Evolutionary conservation across 2,329 filamentous ascomycete species (phyloP).

Genomic region (Aspergillus sp.): DNA sequence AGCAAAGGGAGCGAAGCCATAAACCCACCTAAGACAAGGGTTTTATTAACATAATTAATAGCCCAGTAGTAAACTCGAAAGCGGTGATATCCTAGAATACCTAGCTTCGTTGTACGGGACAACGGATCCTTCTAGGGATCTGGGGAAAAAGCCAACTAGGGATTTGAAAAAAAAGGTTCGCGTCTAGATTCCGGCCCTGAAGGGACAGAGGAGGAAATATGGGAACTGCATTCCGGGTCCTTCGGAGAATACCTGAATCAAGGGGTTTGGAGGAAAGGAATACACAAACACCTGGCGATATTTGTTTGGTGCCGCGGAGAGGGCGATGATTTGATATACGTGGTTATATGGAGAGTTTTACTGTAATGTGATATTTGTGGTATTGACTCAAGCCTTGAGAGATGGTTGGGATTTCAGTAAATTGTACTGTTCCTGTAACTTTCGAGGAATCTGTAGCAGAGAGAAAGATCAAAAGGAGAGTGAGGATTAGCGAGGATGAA

Average conservation of each 20-base stretch:
- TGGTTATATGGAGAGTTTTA: neutral
- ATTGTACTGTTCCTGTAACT: neutral
- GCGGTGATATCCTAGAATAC: neutral
- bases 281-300: too few species aligned
- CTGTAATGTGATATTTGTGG: neutral
- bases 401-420: neutral
- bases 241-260: neutral
- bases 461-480: neutral
- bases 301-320: neutral
- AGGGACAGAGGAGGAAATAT: too few species aligned
- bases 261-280: neutral
- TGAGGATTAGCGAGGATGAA: neutral
- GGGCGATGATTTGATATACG: neutral
- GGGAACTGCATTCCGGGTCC: too few species aligned
- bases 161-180: neutral
- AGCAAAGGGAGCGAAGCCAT: neutral
- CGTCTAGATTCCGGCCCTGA: neutral
- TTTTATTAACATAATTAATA: neutral
- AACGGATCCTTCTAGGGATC: neutral
- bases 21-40: neutral
- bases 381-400: neutral
- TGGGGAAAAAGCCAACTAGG: neutral
- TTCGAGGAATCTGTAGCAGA: neutral
- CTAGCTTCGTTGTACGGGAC: neutral
- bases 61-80: neutral